These are phyloP conservation scores for Tulasnella sp. DNA, from an alignment of 768 basidiomycete species.

Conservation along the genomic window DNA sequence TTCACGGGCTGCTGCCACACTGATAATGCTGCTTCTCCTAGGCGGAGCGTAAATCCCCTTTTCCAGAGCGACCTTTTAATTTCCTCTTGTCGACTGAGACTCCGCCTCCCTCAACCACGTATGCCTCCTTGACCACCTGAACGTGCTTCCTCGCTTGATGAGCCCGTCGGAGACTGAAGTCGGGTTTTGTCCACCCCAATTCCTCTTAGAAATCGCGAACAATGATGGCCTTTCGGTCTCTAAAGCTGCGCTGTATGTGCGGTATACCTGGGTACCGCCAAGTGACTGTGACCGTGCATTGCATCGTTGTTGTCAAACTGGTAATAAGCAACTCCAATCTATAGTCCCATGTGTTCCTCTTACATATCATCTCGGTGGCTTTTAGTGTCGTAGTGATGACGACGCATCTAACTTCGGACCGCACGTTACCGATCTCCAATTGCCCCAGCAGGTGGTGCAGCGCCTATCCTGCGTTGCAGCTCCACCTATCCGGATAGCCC, in stretches of 20 bases:
- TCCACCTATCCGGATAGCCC: background rate
- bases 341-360: background rate
- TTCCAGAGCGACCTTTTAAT: constrained; percentile 3
- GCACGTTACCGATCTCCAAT: background rate
- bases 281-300: background rate
- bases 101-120: background rate
- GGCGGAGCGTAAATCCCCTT: background rate
- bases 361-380: background rate
- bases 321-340: background rate
- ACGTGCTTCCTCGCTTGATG: background rate
- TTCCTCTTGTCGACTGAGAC: constrained; percentile 1
- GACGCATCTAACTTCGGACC: background rate
- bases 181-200: constrained; percentile 1
- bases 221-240: constrained; percentile 3
- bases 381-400: background rate
- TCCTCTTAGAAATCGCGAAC: constrained; percentile 3
- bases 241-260: background rate
- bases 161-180: constrained; percentile 3
- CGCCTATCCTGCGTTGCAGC: background rate
- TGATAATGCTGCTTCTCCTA: constrained; percentile 5
- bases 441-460: background rate
- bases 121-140: background rate
- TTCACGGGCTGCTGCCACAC: constrained; percentile 3
- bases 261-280: background rate
- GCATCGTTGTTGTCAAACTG: background rate